A percentile compares a stretch with the other conserved stretches of the same genome.
These are phyloP conservation scores for Wickerhamiella dianesei DNA, from an alignment of 805 yeast species.

Conservation along the genomic window DNA sequence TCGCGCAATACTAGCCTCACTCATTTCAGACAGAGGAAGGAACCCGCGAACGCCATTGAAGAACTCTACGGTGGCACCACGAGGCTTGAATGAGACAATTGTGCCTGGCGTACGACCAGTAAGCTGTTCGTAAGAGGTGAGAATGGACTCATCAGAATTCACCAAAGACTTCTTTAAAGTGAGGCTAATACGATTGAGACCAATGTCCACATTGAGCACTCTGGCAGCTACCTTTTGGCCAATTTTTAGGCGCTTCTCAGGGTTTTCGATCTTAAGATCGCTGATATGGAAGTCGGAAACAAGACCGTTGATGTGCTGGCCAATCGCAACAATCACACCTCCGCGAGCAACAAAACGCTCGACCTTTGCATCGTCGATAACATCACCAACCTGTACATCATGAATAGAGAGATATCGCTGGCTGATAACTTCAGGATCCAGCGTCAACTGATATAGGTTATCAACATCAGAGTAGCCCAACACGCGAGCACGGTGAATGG, in stretches of 20 bases:
- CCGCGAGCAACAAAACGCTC: slow-evolving; percentile 42
- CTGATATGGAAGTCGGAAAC: slow-evolving; percentile 69
- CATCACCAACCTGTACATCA: slow-evolving; percentile 68
- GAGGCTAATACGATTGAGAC: slow-evolving; percentile 38
- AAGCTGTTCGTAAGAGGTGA: slow-evolving; percentile 38
- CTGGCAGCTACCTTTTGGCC: slow-evolving; percentile 65
- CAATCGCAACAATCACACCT: slow-evolving; percentile 56
- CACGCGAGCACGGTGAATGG: slow-evolving; percentile 65
- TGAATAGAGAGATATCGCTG: slow-evolving; percentile 51
- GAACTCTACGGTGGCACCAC: slow-evolving; percentile 75
- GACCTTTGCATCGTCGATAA: slow-evolving; percentile 41
- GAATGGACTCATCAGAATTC: slow-evolving; percentile 30
- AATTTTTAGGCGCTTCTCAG: slow-evolving; percentile 81
- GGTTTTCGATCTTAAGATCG: slow-evolving; percentile 71
- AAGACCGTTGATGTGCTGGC: slow-evolving; percentile 48
- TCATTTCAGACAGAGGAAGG: slow-evolving; percentile 76
- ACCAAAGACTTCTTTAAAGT: slow-evolving; percentile 80
- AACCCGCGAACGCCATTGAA: slow-evolving; percentile 68
- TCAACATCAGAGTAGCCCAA: slow-evolving; percentile 57
- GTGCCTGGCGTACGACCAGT: slow-evolving; percentile 56
- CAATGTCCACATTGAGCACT: slow-evolving; percentile 21
- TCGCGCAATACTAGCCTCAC: slow-evolving; percentile 69
- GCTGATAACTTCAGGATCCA: slow-evolving; percentile 51
- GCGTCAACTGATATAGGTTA: slow-evolving; percentile 48
- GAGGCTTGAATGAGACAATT: slow-evolving; percentile 52